A percentile compares a stretch with the other conserved stretches of the same genome.
phyloP scores from a whole-genome alignment of 1,284 basidiomycete genomes.

The Hypsizygus ulmarius region DNA sequence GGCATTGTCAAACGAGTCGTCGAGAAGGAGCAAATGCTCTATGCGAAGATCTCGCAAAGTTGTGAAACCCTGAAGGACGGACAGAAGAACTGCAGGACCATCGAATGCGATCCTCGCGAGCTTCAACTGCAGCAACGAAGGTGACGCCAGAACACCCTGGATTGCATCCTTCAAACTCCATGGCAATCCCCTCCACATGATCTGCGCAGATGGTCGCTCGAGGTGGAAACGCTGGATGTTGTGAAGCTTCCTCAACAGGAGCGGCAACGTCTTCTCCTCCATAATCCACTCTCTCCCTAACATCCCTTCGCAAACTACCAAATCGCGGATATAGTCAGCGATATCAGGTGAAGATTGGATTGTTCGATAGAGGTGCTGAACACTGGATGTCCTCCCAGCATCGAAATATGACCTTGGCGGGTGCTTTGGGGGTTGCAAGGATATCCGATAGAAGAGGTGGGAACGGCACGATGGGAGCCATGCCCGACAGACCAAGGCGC shows the following conservation, averaged over 20 bases:
- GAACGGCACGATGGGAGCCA: conserved; percentile 26
- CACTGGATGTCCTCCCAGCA: background rate
- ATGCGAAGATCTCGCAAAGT: conserved; percentile 20
- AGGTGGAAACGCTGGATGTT: conserved; percentile 23
- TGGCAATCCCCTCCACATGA: conserved; percentile 21
- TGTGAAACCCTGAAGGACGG: conserved; percentile 17
- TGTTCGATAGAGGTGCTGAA: conserved; percentile 13
- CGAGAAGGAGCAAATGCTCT: conserved; percentile 21
- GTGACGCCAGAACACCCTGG: conserved; percentile 15
- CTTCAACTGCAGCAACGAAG: conserved; percentile 21
- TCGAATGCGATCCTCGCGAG: conserved; percentile 21
- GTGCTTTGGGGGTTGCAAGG: conserved; percentile 18
- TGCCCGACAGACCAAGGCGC: conserved; percentile 25
- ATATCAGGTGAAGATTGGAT: conserved; percentile 17
- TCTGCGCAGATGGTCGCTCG: conserved; percentile 21
- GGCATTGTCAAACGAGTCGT: conserved; percentile 1
- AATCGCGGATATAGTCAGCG: conserved; percentile 20
- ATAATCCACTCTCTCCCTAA: conserved; percentile 22
- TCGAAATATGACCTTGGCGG: background rate
- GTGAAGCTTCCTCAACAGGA: conserved; percentile 18
- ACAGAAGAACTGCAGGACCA: conserved; percentile 13
- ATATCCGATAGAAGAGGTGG: conserved; percentile 25
- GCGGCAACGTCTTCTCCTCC: conserved; percentile 18
- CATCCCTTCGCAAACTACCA: conserved; percentile 25
- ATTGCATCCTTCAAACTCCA: conserved; percentile 16